Percentiles rank a stretch among this genome's conserved stretches.
These are phyloP conservation scores for Tilletia caries DNA, from an alignment of 1,284 basidiomycete species.

Conservation along the genomic window DNA sequence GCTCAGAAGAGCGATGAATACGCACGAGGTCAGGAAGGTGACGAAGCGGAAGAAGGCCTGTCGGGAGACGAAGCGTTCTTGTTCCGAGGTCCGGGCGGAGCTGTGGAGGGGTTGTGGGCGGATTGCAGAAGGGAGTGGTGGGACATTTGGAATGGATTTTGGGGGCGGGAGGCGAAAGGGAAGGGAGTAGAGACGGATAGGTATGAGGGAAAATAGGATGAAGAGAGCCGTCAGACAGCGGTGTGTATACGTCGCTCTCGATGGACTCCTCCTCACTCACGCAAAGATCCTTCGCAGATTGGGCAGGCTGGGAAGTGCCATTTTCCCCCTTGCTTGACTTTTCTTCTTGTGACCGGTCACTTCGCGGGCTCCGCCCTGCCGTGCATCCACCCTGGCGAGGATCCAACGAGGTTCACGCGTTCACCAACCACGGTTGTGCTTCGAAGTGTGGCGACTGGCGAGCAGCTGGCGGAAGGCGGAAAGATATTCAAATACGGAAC, in stretches of 20 bases:
- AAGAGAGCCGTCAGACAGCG: not conserved
- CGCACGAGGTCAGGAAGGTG: slow-evolving; percentile 42
- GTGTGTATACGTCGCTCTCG: not conserved
- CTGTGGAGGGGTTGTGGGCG: slow-evolving; percentile 16
- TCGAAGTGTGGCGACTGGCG: too few relatives aligned
- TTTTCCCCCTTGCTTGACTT: slow-evolving; percentile 18
- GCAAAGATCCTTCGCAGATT: slow-evolving; percentile 43
- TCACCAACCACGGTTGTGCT: too few relatives aligned
- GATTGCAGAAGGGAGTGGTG: too few relatives aligned
- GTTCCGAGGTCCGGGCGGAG: slow-evolving; percentile 36
- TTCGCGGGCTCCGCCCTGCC: too few relatives aligned
- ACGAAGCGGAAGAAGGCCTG: slow-evolving; percentile 48
- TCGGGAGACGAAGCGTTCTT: slow-evolving; percentile 43
- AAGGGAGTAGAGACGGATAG: not conserved
- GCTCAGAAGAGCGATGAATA: slow-evolving; percentile 41
- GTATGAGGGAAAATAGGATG: not conserved
- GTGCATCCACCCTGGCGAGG: too few relatives aligned
- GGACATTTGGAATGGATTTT: not conserved
- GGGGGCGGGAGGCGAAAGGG: not conserved
- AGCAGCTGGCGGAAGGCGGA: too few relatives aligned
- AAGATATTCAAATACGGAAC: too few relatives aligned
- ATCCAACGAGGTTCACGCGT: too few relatives aligned
- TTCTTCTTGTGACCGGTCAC: too few relatives aligned
- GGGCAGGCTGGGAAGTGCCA: slow-evolving; percentile 30
- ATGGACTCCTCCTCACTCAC: slow-evolving; percentile 7